Evolutionary conservation across 768 basidiomycete species (phyloP).

Genomic region (Pulveroboletus sp.): DNA sequence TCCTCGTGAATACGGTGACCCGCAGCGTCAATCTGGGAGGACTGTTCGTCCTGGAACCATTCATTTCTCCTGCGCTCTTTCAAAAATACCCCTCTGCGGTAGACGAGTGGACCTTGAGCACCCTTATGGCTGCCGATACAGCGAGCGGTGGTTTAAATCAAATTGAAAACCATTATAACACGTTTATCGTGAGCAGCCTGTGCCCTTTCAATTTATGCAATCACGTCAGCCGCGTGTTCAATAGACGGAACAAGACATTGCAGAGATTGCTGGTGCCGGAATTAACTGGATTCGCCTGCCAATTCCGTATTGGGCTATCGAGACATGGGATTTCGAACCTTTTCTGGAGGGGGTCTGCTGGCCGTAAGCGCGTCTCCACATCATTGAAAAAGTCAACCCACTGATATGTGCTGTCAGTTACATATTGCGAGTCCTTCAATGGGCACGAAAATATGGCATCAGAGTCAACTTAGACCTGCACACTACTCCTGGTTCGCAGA

Average conservation of each 20-base stretch:
- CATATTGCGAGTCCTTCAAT: slow-evolving; percentile 66
- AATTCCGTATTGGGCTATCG: slow-evolving; percentile 83
- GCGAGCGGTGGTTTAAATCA: slow-evolving; percentile 56
- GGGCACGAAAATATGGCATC: slow-evolving; percentile 90
- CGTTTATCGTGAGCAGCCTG: slow-evolving; percentile 64
- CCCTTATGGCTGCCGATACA: slow-evolving; percentile 62
- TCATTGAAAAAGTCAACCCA: background rate
- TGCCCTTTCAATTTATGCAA: background rate
- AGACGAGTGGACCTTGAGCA: slow-evolving; percentile 68
- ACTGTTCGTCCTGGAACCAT: slow-evolving; percentile 74
- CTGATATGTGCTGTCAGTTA: slow-evolving; percentile 41
- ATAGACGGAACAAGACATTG: slow-evolving; percentile 87
- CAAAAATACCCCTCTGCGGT: slow-evolving; percentile 51
- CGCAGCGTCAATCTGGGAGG: slow-evolving; percentile 69
- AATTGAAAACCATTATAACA: slow-evolving; percentile 74
- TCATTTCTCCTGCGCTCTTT: slow-evolving; percentile 62
- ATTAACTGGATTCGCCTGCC: slow-evolving; percentile 81
- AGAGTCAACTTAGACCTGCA: slow-evolving; percentile 79
- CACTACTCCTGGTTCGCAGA: slow-evolving; percentile 75
- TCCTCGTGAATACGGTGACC: slow-evolving; percentile 9
- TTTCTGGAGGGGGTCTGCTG: slow-evolving; percentile 71
- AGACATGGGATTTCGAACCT: slow-evolving; percentile 69
- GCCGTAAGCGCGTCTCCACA: slow-evolving; percentile 42
- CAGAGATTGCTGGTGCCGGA: slow-evolving; percentile 83
- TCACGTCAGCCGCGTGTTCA: background rate